These are phyloP conservation scores for Escovopsis sp. DNA, from an alignment of 2,329 filamentous ascomycete species.

Conservation along the genomic window DNA sequence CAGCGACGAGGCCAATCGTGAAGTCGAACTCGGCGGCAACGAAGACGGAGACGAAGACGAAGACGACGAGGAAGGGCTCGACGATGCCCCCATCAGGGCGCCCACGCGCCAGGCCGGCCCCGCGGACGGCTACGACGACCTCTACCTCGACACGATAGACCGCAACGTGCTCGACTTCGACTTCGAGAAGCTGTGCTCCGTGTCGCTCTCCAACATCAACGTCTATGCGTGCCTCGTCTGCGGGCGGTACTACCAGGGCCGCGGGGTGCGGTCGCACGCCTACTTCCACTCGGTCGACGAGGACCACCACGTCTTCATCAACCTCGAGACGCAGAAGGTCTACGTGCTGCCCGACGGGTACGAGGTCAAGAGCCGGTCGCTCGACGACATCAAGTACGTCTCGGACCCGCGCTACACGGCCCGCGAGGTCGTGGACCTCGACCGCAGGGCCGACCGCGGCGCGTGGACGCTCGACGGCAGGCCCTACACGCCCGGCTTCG, in stretches of 20 bases:
- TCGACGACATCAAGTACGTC: slow-evolving; percentile 97
- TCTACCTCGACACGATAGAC: slow-evolving; percentile 96
- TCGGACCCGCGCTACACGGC: slow-evolving; percentile 79
- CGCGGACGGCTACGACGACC: slow-evolving; percentile 77
- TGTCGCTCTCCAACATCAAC: slow-evolving; percentile 95
- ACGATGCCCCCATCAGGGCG: slow-evolving; percentile 23
- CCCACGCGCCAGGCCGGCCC: slow-evolving; percentile 60
- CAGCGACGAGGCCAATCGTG: slow-evolving; percentile 11
- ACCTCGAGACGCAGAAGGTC: slow-evolving; percentile 84
- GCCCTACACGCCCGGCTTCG: slow-evolving; percentile 83
- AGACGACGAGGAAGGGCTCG: slow-evolving; percentile 25
- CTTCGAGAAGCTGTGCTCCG: slow-evolving; percentile 95
- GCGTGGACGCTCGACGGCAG: slow-evolving; percentile 69
- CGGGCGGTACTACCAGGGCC: slow-evolving; percentile 93
- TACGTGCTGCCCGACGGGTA: slow-evolving; percentile 93
- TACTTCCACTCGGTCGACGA: slow-evolving; percentile 96
- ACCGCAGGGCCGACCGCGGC: slow-evolving; percentile 44
- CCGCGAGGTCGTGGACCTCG: slow-evolving; percentile 65
- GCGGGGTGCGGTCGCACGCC: slow-evolving; percentile 85
- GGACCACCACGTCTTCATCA: slow-evolving; percentile 94
- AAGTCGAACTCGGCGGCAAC: slow-evolving; percentile 7
- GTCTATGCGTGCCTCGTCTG: slow-evolving; percentile 96
- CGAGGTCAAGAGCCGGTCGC: slow-evolving; percentile 83
- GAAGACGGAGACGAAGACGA: slow-evolving; percentile 13
- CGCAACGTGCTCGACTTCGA: slow-evolving; percentile 90